phyloP scores from a whole-genome alignment of 139 green algal species.

The Volvox reticuliferus region DNA sequence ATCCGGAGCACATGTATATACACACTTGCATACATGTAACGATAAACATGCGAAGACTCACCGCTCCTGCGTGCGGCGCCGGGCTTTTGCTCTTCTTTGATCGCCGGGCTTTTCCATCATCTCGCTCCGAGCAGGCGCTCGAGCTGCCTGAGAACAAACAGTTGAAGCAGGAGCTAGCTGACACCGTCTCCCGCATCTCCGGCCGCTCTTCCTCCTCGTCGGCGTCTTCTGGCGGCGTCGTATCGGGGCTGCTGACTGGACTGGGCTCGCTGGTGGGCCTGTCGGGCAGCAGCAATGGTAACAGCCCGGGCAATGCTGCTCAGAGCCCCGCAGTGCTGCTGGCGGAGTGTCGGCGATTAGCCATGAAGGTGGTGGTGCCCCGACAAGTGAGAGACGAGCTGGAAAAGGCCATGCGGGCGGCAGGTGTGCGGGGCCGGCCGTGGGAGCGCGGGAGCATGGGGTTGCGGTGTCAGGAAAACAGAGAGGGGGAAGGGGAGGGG shows the following conservation, averaged over 20 bases:
- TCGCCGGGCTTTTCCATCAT: too few relatives aligned
- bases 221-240: not conserved
- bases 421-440: constrained; percentile 39
- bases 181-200: constrained; percentile 10
- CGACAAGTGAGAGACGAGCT: constrained; percentile 74
- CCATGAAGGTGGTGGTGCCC: constrained; percentile 75
- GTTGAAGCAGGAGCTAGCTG: constrained; percentile 67
- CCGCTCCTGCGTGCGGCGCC: too few relatives aligned
- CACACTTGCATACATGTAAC: too few relatives aligned
- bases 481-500: too few relatives aligned
- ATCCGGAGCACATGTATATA: too few relatives aligned
- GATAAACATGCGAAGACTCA: too few relatives aligned
- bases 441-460: not conserved
- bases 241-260: not conserved
- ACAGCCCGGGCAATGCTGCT: not conserved
- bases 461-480: too few relatives aligned
- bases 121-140: constrained; percentile 52
- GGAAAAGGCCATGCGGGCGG: constrained; percentile 69
- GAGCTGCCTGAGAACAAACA: constrained; percentile 74
- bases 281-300: too few relatives aligned
- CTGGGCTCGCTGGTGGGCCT: constrained; percentile 17
- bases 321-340: constrained; percentile 54
- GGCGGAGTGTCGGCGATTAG: constrained; percentile 67
- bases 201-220: not conserved
- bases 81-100: too few relatives aligned